Evolutionary conservation across 305 asterid genomes (phyloP).

Genomic region (Fraxinus paxiana): DNA sequence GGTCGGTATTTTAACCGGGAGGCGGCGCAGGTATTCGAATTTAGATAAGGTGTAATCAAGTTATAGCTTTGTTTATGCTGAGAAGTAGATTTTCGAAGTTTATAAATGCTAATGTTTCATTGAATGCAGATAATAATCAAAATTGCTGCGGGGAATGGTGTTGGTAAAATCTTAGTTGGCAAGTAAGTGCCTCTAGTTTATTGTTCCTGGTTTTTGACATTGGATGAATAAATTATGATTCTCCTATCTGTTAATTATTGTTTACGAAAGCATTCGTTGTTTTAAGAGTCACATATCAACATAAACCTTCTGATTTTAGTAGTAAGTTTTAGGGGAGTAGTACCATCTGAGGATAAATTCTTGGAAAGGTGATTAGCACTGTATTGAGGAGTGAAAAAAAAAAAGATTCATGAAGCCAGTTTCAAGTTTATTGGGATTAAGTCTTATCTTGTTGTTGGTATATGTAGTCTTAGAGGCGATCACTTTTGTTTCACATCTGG

Average conservation of each 20-base stretch:
- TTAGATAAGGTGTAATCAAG: background rate
- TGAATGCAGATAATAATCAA: conserved; percentile 74
- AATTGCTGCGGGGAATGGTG: conserved; percentile 93
- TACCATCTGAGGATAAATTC: background rate
- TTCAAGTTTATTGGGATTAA: background rate
- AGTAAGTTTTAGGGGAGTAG: background rate
- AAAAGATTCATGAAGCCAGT: background rate
- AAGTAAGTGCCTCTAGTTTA: conserved; percentile 48
- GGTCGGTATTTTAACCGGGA: conserved; percentile 89
- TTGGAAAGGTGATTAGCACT: background rate
- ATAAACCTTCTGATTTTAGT: background rate
- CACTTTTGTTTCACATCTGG: background rate
- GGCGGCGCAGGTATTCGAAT: conserved; percentile 75
- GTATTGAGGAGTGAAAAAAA: background rate
- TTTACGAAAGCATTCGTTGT: background rate
- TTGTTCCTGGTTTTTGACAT: conserved; percentile 11
- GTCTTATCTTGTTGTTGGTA: background rate
- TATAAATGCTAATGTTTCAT: conserved; percentile 21
- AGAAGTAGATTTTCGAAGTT: background rate
- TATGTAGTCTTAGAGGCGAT: background rate
- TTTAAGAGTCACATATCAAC: background rate
- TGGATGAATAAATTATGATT: conserved; percentile 1
- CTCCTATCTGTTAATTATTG: background rate
- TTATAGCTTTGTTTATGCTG: background rate
- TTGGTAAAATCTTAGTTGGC: conserved; percentile 87